Base-by-base conservation (phyloP, 345 rosid species). In the Hevea brasiliensis region DNA sequence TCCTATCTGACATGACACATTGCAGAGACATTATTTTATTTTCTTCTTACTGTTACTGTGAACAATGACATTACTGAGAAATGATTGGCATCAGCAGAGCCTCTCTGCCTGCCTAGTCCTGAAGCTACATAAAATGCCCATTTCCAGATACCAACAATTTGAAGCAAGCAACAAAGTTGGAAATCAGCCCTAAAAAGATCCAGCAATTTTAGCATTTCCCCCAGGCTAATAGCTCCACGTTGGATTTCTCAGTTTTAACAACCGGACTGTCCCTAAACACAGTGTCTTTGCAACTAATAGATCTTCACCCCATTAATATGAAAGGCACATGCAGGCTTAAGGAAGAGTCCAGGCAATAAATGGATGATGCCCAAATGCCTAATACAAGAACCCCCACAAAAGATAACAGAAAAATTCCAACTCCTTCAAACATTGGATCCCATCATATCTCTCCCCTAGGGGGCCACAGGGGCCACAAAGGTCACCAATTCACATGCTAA, bases 401-500 rank as follows among this genome's bases (percentile, higher is more conserved):
- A 17, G 15, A 2, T 6, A 23, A 17, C 9, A 24, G 40, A 35
- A 4, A 32, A 32, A 1, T 32, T 1, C 37, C 37, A 32, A 32
- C 37, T 1, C 37, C 37, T 32, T 32, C 37, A 32, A 12, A 20
- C 58, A 66, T 66, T 45, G 57, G 63, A 66, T 74, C 44, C 41
- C 65, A 63, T 62, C 40, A 51, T 24, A 35, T 4, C 2, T 24
- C 64, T 3, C 55, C 29, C 15, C 15, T 37, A 7, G 60, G 75
- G 75, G 60, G 58, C 67, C 73, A 71, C 66, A 59, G 4, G 55
- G 63, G 27, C 42, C 55, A 44, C 40, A 17, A 41, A 60, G 50
- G 61, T 37, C 61, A 67, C 67, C 40, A 23, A 3, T 50, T 74
- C 72, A 75, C 73, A 68, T 68, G 73, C 53, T 61, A 29, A 40